These are phyloP conservation scores for Emergomyces pasteurianus DNA, from an alignment of 2,329 filamentous ascomycete genomes.

Conservation along the genomic window DNA sequence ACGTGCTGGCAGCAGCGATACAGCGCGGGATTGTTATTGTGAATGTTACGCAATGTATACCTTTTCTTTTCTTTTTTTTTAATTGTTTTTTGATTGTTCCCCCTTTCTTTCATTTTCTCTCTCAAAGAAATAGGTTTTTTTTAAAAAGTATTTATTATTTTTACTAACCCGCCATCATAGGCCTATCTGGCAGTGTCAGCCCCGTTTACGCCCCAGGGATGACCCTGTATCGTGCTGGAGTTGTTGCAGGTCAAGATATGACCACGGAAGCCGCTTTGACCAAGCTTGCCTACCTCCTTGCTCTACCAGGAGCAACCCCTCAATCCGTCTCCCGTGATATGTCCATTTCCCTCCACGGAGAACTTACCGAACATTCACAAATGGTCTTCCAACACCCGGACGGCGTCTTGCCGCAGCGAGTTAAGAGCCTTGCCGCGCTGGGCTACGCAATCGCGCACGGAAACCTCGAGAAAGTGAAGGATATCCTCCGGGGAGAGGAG, in stretches of 20 bases:
- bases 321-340: slow-evolving; percentile 59
- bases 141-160: no score
- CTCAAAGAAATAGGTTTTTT: no score
- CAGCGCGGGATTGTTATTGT: slow-evolving; percentile 73
- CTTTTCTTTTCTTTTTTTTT: slow-evolving; percentile 19
- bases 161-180: slow-evolving; percentile 14
- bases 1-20: slow-evolving; percentile 65
- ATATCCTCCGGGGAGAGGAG: slow-evolving; percentile 56
- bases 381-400: slow-evolving; percentile 68
- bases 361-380: slow-evolving; percentile 64
- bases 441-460: slow-evolving; percentile 69
- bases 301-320: slow-evolving; percentile 50
- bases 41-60: slow-evolving; percentile 78
- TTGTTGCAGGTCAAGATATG: slow-evolving; percentile 80
- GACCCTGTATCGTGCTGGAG: slow-evolving; percentile 67
- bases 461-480: slow-evolving; percentile 51
- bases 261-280: slow-evolving; percentile 85
- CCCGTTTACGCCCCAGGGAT: slow-evolving; percentile 69
- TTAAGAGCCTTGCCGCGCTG: slow-evolving; percentile 60
- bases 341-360: slow-evolving; percentile 64
- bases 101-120: no score
- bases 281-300: slow-evolving; percentile 77
- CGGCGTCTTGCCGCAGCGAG: slow-evolving; percentile 43
- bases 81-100: not conserved
- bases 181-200: slow-evolving; percentile 57